Evolutionary conservation across 1,284 basidiomycete species (phyloP).

Genomic region (Tilletiaria anomala): DNA sequence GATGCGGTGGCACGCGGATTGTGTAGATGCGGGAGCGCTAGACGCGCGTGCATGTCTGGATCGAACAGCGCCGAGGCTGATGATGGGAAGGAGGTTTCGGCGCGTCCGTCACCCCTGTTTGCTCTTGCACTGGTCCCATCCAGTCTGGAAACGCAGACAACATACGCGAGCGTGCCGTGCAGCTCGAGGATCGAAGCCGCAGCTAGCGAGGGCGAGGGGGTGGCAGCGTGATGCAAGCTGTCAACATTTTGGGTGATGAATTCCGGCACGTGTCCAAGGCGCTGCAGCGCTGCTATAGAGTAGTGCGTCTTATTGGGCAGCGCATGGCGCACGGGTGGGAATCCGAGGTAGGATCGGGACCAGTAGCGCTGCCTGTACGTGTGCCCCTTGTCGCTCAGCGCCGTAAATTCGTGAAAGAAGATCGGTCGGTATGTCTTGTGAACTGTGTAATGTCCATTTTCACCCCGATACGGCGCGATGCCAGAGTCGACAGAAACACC

Average conservation of each 20-base stretch:
- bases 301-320: slow-evolving; percentile 33
- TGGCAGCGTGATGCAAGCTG: slow-evolving; percentile 32
- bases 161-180: slow-evolving; percentile 17
- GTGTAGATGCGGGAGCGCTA: background rate
- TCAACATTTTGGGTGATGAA: slow-evolving; percentile 39
- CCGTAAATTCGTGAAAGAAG: slow-evolving; percentile 35
- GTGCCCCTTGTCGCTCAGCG: slow-evolving; percentile 16
- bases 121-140: background rate
- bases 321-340: slow-evolving; percentile 26
- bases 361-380: slow-evolving; percentile 29
- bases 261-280: slow-evolving; percentile 21
- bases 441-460: slow-evolving; percentile 28
- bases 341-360: slow-evolving; percentile 36
- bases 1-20: background rate
- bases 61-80: too few relatives aligned
- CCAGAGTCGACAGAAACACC: slow-evolving; percentile 37
- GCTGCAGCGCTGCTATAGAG: slow-evolving; percentile 29
- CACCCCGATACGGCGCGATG: slow-evolving; percentile 36
- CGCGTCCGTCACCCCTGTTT: too few relatives aligned
- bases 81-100: too few relatives aligned
- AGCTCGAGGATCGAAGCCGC: slow-evolving; percentile 31
- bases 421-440: slow-evolving; percentile 36
- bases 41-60: background rate
- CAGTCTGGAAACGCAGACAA: background rate
- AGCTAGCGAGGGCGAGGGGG: slow-evolving; percentile 15